Percentiles rank a stretch among this genome's conserved stretches.
phyloP scores from a whole-genome alignment of 2,329 filamentous ascomycete species.

The Harringtonia lauricola region DNA sequence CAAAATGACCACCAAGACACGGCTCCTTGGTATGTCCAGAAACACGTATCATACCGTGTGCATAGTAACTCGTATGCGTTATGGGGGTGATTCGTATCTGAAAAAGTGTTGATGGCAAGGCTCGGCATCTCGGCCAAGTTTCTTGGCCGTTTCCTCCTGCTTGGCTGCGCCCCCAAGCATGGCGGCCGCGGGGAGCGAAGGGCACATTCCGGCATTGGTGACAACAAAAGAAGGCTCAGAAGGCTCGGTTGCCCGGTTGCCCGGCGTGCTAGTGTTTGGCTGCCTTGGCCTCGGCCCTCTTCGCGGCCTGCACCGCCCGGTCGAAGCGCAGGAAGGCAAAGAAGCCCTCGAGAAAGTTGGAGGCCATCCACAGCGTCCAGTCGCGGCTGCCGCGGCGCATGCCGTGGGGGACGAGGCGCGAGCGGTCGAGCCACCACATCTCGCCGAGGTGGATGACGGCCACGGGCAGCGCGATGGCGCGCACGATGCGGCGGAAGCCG shows the following conservation, averaged over 20 bases:
- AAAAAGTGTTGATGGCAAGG: too few relatives aligned
- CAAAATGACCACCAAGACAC: too few relatives aligned
- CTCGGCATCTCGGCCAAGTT: too few relatives aligned
- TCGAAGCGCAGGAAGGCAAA: slow-evolving; percentile 41
- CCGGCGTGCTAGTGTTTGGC: neutral
- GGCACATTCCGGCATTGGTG: neutral
- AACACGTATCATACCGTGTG: too few relatives aligned
- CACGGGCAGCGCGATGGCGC: slow-evolving; percentile 45
- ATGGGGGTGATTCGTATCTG: too few relatives aligned
- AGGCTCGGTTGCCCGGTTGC: too few relatives aligned
- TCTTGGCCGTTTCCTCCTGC: too few relatives aligned
- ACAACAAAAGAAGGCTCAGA: too few relatives aligned
- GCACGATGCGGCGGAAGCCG: slow-evolving; percentile 48
- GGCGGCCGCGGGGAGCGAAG: too few relatives aligned
- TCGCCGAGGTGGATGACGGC: slow-evolving; percentile 57
- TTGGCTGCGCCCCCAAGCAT: too few relatives aligned
- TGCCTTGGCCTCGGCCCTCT: neutral
- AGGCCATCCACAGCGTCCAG: slow-evolving; percentile 45
- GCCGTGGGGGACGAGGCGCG: slow-evolving; percentile 33
- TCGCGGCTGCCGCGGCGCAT: slow-evolving; percentile 31
- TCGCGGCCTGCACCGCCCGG: neutral
- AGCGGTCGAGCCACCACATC: slow-evolving; percentile 38
- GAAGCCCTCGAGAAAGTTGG: slow-evolving; percentile 43
- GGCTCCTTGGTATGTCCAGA: too few relatives aligned
- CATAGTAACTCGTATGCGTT: too few relatives aligned